phyloP scores from a whole-genome alignment of 352 stramenopile genomes.

The Phytophthora pisi region DNA sequence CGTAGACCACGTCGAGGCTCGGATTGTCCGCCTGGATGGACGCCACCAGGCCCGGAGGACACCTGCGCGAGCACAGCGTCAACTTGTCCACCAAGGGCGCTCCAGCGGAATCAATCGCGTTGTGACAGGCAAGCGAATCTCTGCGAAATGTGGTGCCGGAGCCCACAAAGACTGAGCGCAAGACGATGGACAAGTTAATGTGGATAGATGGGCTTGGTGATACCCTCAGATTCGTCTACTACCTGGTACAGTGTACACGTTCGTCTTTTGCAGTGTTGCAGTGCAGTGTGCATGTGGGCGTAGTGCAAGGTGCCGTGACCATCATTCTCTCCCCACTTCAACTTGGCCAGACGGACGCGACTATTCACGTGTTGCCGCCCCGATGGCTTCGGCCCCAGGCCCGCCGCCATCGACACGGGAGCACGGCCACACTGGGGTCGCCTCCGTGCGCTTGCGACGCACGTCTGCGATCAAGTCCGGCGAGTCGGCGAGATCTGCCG shows the following conservation, averaged over 20 bases:
- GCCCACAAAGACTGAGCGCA: constrained; percentile 1
- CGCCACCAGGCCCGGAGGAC: constrained; percentile 24
- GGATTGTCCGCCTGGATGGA: constrained; percentile 28
- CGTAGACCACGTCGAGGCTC: constrained; percentile 28
- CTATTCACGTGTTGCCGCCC: constrained; percentile 5
- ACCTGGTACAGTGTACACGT: too few species aligned
- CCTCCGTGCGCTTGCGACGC: constrained; percentile 34
- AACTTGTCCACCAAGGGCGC: constrained; percentile 39
- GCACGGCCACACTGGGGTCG: constrained; percentile 19
- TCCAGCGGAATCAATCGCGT: background rate
- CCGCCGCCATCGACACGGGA: constrained; percentile 28
- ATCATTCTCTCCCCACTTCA: constrained; percentile 15
- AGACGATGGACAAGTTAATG: constrained; percentile 4
- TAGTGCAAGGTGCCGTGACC: background rate
- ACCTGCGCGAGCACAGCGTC: constrained; percentile 33
- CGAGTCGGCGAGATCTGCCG: background rate
- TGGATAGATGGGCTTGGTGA: background rate
- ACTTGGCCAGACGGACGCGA: constrained; percentile 16
- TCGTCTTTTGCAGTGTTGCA: too few species aligned
- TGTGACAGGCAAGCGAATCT: constrained; percentile 31
- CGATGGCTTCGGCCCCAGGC: constrained; percentile 20
- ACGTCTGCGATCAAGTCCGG: constrained; percentile 15
- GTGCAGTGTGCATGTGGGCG: too few species aligned
- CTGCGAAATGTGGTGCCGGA: constrained; percentile 35
- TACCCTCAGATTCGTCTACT: background rate